These are phyloP conservation scores for Auricularia cornea DNA, from an alignment of 768 basidiomycete species.

Conservation along the genomic window DNA sequence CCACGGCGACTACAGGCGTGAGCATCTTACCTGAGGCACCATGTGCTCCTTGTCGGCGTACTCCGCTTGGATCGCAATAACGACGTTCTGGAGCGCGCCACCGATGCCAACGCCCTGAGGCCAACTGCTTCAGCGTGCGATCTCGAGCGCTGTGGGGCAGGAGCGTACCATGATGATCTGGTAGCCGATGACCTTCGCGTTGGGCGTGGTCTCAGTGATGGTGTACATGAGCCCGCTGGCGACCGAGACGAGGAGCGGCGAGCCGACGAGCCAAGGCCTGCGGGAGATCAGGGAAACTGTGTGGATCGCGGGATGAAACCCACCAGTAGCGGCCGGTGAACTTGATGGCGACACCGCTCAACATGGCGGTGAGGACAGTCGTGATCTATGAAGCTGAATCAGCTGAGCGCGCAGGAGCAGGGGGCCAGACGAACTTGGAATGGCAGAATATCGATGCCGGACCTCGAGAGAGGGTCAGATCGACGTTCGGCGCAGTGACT, in stretches of 20 bases:
- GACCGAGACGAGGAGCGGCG: conserved; percentile 24
- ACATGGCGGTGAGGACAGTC: conserved; percentile 13
- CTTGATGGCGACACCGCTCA: conserved; percentile 22
- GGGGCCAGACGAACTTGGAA: conserved; percentile 9
- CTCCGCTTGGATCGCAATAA: conserved; percentile 33
- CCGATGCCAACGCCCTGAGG: conserved; percentile 25
- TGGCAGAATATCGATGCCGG: conserved; percentile 26
- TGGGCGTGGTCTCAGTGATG: conserved; percentile 16
- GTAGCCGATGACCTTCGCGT: conserved; percentile 24
- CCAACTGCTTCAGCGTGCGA: too few species aligned
- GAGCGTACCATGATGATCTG: conserved; percentile 20
- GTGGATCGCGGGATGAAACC: neutral
- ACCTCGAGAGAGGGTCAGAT: conserved; percentile 18
- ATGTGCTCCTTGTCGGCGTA: conserved; percentile 21
- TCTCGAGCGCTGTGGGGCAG: too few species aligned
- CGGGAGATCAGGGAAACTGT: neutral
- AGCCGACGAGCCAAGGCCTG: conserved; percentile 24
- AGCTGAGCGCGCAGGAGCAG: neutral
- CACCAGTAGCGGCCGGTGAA: conserved; percentile 24
- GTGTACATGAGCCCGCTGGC: conserved; percentile 31
- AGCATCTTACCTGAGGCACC: conserved; percentile 12
- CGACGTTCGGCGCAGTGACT: too few species aligned
- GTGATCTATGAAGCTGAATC: conserved; percentile 13
- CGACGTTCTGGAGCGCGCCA: conserved; percentile 17
- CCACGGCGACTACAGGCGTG: too few species aligned